These are phyloP conservation scores for Myochromella boudieri DNA, from an alignment of 768 basidiomycete genomes.

Conservation along the genomic window DNA sequence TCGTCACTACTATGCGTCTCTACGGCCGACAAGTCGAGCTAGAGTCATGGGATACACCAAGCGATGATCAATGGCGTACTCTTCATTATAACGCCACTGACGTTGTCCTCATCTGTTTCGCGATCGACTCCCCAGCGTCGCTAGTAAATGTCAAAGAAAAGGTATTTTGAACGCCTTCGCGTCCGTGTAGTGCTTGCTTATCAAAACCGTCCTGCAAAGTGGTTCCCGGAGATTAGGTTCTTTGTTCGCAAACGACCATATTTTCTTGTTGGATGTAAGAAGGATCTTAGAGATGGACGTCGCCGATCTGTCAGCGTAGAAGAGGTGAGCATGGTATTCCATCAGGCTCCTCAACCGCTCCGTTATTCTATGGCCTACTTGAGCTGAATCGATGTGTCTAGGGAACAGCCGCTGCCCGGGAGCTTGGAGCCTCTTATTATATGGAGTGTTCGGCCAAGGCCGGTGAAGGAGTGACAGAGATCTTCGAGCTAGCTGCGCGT, in stretches of 20 bases:
- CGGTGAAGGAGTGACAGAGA: slow-evolving; percentile 70
- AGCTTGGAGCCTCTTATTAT: slow-evolving; percentile 36
- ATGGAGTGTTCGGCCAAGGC: slow-evolving; percentile 82
- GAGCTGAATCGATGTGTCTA: slow-evolving; percentile 1
- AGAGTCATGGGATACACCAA: slow-evolving; percentile 60
- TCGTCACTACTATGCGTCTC: slow-evolving; percentile 11
- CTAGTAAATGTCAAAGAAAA: slow-evolving; percentile 67
- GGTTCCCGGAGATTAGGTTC: slow-evolving; percentile 72
- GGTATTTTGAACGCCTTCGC: neutral
- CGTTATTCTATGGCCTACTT: neutral
- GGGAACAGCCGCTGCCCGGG: slow-evolving; percentile 10
- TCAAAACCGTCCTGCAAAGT: slow-evolving; percentile 52
- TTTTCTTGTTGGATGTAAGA: slow-evolving; percentile 75
- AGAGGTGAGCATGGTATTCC: slow-evolving; percentile 4
- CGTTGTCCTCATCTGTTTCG: slow-evolving; percentile 83
- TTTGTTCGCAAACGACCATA: slow-evolving; percentile 70
- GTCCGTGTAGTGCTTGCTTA: neutral
- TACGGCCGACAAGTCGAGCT: slow-evolving; percentile 12
- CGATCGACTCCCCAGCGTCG: slow-evolving; percentile 72
- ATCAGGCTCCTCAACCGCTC: neutral
- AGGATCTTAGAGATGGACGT: slow-evolving; percentile 46
- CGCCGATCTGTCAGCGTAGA: slow-evolving; percentile 4
- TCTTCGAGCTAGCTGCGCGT: slow-evolving; percentile 40
- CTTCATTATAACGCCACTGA: slow-evolving; percentile 82
- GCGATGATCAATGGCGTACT: slow-evolving; percentile 79